phyloP scores from a whole-genome alignment of 202 grass and related monocot genomes.

The Panicum hallii region DNA sequence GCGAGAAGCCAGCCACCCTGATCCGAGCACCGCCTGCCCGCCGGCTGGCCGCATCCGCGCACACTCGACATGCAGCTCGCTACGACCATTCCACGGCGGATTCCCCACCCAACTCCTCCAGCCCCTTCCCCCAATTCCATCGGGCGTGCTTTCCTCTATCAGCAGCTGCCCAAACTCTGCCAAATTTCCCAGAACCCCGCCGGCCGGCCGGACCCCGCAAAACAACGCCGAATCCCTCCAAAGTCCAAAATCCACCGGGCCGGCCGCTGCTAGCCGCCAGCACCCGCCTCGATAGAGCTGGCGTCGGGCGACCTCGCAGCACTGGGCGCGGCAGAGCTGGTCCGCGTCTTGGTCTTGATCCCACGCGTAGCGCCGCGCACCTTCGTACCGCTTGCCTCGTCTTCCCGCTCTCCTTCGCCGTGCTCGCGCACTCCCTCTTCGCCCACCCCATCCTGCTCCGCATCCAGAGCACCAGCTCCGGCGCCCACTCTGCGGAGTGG shows the following conservation, averaged over 20 bases:
- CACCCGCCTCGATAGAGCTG: constrained; percentile 54
- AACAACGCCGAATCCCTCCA: not conserved
- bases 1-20: not conserved
- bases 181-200: not conserved
- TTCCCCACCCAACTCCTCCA: not conserved
- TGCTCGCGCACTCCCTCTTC: constrained; percentile 95
- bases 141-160: no score
- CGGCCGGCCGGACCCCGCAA: not conserved
- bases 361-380: constrained; percentile 70
- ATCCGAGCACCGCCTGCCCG: not conserved
- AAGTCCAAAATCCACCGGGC: not conserved
- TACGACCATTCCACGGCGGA: constrained; percentile 15
- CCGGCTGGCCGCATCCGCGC: not conserved
- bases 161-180: not conserved
- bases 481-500: constrained; percentile 46
- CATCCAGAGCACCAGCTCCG: constrained; percentile 31
- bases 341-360: constrained; percentile 70
- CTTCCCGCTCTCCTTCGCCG: constrained; percentile 88
- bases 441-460: constrained; percentile 82
- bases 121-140: no score
- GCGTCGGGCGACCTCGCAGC: constrained; percentile 56
- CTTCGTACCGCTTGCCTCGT: constrained; percentile 83
- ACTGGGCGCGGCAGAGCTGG: constrained; percentile 63
- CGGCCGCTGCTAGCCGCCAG: not conserved
- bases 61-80: constrained; percentile 19